phyloP scores from a whole-genome alignment of 2,329 filamentous ascomycete species.

The Didymella keratinophila region DNA sequence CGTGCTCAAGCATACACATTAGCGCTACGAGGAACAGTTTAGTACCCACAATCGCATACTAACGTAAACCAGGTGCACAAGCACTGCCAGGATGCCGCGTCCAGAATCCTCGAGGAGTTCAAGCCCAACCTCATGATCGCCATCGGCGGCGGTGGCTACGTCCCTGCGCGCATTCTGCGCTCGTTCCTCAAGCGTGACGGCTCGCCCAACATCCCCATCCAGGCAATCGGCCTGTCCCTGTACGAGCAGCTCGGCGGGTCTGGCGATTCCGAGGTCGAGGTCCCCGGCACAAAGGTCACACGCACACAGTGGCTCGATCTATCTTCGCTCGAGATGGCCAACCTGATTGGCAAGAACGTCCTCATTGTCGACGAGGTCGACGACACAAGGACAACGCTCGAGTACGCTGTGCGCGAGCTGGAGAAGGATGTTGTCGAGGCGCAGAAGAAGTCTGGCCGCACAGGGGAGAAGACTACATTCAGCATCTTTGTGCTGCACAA shows the following conservation, averaged over 20 bases:
- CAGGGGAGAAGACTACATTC: slow-evolving; percentile 81
- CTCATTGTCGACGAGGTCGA: slow-evolving; percentile 96
- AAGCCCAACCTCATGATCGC: slow-evolving; percentile 97
- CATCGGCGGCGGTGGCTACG: slow-evolving; percentile 96
- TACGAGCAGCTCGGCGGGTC: slow-evolving; percentile 82
- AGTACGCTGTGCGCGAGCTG: slow-evolving; percentile 91
- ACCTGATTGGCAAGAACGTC: slow-evolving; percentile 88
- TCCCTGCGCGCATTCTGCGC: slow-evolving; percentile 91
- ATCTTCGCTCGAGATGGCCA: slow-evolving; percentile 82
- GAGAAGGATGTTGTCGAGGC: slow-evolving; percentile 92
- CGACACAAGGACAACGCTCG: slow-evolving; percentile 90
- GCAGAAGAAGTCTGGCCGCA: slow-evolving; percentile 73
- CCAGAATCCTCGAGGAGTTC: slow-evolving; percentile 82
- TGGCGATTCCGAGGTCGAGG: slow-evolving; percentile 72
- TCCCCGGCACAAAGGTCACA: slow-evolving; percentile 90
- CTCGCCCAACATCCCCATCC: slow-evolving; percentile 94
- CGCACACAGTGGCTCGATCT: slow-evolving; percentile 98
- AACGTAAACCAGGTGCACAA: slow-evolving; percentile 79
- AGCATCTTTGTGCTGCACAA: slow-evolving; percentile 97
- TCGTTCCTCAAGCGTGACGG: slow-evolving; percentile 94
- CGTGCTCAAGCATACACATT: not conserved
- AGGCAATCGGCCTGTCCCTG: slow-evolving; percentile 96
- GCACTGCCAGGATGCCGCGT: slow-evolving; percentile 87
- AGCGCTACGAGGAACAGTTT: not conserved
- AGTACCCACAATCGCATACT: slow-evolving; percentile 12